A percentile compares a stretch with the other conserved stretches of the same genome.
phyloP scores from a whole-genome alignment of 768 basidiomycete genomes.

The Tricholoma sp. region DNA sequence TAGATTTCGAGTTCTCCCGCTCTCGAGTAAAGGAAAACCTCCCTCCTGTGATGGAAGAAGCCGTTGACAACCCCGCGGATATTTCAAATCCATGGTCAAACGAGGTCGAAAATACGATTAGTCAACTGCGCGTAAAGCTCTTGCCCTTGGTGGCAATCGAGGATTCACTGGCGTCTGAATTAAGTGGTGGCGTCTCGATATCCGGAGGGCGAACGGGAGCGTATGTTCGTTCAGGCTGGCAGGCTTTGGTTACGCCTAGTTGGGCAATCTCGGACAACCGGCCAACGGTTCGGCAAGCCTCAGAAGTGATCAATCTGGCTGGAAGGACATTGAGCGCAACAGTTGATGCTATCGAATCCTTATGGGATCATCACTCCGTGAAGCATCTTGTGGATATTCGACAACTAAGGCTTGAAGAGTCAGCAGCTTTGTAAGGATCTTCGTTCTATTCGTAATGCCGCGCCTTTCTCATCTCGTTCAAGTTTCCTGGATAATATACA shows the following conservation, averaged over 20 bases:
- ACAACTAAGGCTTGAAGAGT: slow-evolving; percentile 69
- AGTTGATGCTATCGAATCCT: slow-evolving; percentile 48
- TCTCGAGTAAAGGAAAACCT: neutral
- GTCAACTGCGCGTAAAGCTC: slow-evolving; percentile 48
- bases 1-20: slow-evolving; percentile 51
- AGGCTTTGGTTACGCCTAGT: slow-evolving; percentile 43
- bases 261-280: slow-evolving; percentile 36
- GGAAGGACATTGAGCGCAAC: slow-evolving; percentile 48
- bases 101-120: slow-evolving; percentile 32
- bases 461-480: neutral
- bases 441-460: neutral
- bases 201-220: slow-evolving; percentile 57
- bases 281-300: slow-evolving; percentile 26
- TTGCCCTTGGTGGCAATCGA: slow-evolving; percentile 65
- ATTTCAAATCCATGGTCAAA: neutral
- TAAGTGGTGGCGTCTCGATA: slow-evolving; percentile 60
- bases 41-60: neutral
- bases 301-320: slow-evolving; percentile 47
- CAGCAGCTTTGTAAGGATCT: slow-evolving; percentile 64
- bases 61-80: neutral
- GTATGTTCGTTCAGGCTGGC: slow-evolving; percentile 72
- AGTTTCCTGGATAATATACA: slow-evolving; percentile 68
- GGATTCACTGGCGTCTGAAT: slow-evolving; percentile 60
- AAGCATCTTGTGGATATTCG: slow-evolving; percentile 49
- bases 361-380: slow-evolving; percentile 72